These are phyloP conservation scores for Chytriomyces sp. DNA, from an alignment of 192 early-diverging fungal species.

Conservation along the genomic window DNA sequence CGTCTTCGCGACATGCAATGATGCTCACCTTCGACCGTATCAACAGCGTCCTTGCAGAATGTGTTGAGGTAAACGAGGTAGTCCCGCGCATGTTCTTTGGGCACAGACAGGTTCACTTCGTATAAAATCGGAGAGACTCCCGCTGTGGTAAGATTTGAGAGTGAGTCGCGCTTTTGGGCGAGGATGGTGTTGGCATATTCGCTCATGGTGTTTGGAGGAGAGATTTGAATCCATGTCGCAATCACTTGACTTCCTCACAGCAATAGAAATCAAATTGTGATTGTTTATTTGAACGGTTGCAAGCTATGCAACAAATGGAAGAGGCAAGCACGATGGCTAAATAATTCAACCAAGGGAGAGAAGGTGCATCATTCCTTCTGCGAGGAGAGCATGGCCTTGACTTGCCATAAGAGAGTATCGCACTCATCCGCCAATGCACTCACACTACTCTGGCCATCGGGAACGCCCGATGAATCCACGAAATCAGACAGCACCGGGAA, in stretches of 20 bases:
- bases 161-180: slow-evolving; percentile 19
- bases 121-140: slow-evolving; percentile 46
- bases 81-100: slow-evolving; percentile 45
- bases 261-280: no score
- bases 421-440: slow-evolving; percentile 34
- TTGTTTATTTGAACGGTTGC: no score
- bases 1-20: no score
- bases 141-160: slow-evolving; percentile 25
- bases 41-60: slow-evolving; percentile 39
- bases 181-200: no score
- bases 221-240: no score
- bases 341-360: no score
- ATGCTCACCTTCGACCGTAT: slow-evolving; percentile 31
- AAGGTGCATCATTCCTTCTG: no score
- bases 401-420: slow-evolving; percentile 24
- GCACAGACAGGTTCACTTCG: slow-evolving; percentile 62
- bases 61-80: slow-evolving; percentile 52
- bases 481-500: not conserved
- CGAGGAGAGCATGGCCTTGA: slow-evolving; percentile 6
- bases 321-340: no score
- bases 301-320: no score
- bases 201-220: no score
- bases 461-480: slow-evolving; percentile 1
- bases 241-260: no score
- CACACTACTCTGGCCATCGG: slow-evolving; percentile 24